Conservation (phyloP, 257 asterid genomes). For the Solanum commersonii region DNA sequence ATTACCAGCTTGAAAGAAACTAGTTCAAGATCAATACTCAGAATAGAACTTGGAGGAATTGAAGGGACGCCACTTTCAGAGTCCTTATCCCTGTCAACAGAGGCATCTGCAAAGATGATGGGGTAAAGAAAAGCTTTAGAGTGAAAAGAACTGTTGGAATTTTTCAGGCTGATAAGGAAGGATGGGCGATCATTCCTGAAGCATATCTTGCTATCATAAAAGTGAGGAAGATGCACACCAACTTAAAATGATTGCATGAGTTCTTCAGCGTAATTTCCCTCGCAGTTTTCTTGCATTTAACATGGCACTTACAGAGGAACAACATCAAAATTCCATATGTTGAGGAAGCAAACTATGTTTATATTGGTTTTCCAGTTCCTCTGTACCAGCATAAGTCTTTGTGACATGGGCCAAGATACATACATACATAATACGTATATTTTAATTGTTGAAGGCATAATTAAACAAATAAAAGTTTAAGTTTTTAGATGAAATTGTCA, state of each 20-base stretch:
- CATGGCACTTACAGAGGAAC: not conserved
- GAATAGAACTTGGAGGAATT: conserved; percentile 32
- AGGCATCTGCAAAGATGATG: conserved; percentile 44
- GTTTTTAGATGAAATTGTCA: not conserved
- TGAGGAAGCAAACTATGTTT: not conserved
- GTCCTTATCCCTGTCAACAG: conserved; percentile 24
- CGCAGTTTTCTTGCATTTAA: not conserved
- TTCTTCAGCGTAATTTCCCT: not conserved
- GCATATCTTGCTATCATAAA: not conserved
- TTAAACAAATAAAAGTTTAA: not conserved
- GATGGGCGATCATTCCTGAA: not conserved
- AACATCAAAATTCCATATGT: not conserved
- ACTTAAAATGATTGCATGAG: not conserved
- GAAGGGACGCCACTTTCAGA: conserved; percentile 17
- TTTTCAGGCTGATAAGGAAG: not conserved
- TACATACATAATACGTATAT: not conserved
- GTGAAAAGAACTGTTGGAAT: not conserved
- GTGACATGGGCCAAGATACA: not conserved
- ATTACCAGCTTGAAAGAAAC: conserved; percentile 45
- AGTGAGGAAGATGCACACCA: not conserved
- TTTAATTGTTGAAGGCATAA: not conserved
- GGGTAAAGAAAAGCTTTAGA: not conserved
- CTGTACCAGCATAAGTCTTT: not conserved
- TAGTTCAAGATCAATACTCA: conserved; percentile 38
- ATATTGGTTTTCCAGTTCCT: not conserved